A percentile compares a stretch with the other conserved stretches of the same genome.
These are phyloP conservation scores for Sanguinoderma infundibulare DNA, from an alignment of 1,284 basidiomycete species.

Conservation along the genomic window DNA sequence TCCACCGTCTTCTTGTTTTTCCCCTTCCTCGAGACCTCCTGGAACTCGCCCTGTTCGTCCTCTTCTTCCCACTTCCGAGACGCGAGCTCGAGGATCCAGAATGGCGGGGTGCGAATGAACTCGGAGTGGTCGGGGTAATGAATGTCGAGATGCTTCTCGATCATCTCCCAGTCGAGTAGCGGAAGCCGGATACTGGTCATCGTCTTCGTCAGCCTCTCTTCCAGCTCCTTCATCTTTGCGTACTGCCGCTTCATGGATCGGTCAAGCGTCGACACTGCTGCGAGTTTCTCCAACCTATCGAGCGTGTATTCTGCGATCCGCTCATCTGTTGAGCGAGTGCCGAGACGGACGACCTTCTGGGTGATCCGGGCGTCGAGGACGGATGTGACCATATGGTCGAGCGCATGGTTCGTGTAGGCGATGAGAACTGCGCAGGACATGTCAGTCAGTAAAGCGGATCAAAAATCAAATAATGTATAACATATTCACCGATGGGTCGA, in stretches of 20 bases:
- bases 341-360: conserved; percentile 63
- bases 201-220: conserved; percentile 48
- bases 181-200: conserved; percentile 44
- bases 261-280: conserved; percentile 46
- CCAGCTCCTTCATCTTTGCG: conserved; percentile 47
- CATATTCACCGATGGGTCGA: conserved; percentile 35
- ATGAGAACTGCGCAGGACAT: conserved; percentile 59
- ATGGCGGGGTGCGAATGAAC: conserved; percentile 42
- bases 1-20: conserved; percentile 19
- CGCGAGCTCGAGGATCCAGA: conserved; percentile 43
- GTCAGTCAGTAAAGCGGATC: neutral
- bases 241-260: conserved; percentile 39
- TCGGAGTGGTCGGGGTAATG: conserved; percentile 50
- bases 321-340: conserved; percentile 63
- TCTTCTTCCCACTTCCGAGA: conserved; percentile 21
- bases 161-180: conserved; percentile 41
- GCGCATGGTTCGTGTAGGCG: conserved; percentile 77
- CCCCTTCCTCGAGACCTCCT: conserved; percentile 17
- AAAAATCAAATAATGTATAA: neutral
- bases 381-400: conserved; percentile 70
- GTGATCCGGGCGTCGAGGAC: conserved; percentile 68
- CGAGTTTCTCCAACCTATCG: conserved; percentile 54
- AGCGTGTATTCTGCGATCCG: conserved; percentile 60
- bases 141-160: conserved; percentile 45
- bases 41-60: conserved; percentile 21